Evolutionary conservation across 441 rosid species (phyloP).

Genomic region (Eugenia klotzschiana): DNA sequence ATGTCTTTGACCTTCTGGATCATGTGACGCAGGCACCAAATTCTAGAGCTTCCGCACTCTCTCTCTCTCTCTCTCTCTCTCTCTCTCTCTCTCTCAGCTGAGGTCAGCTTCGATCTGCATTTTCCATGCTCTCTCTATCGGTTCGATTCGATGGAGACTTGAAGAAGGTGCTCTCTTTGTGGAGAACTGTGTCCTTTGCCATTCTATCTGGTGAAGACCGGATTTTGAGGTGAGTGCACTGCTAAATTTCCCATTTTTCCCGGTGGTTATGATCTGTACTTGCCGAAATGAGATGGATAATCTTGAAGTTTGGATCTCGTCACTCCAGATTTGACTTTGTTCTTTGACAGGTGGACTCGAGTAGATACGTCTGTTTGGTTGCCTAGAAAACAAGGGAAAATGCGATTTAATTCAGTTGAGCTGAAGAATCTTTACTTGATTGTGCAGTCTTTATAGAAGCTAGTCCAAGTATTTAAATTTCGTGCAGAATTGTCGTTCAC

Average conservation of each 20-base stretch:
- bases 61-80: not conserved
- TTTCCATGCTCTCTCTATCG: not conserved
- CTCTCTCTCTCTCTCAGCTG: not conserved
- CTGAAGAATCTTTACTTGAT: not conserved
- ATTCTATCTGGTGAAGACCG: not conserved
- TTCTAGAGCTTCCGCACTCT: fast-evolving
- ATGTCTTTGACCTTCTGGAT: too few relatives aligned
- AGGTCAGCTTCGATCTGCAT: not conserved
- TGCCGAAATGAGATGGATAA: not conserved
- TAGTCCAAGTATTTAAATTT: not conserved
- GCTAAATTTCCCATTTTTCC: not conserved
- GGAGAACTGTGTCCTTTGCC: not conserved
- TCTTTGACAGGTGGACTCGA: not conserved
- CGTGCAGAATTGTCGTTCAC: not conserved
- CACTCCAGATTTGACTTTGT: not conserved
- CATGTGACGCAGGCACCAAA: too few relatives aligned
- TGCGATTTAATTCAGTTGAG: not conserved
- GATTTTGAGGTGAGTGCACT: not conserved
- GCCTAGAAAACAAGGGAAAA: not conserved
- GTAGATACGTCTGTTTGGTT: not conserved
- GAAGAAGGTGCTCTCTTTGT: not conserved
- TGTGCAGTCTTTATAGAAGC: not conserved
- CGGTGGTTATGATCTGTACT: not conserved
- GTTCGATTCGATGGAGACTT: not conserved
- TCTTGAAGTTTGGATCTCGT: not conserved